A percentile compares a stretch with the other conserved stretches of the same genome.
These are phyloP conservation scores for Naganishia antarctica DNA, from an alignment of 768 basidiomycete species.

Conservation along the genomic window DNA sequence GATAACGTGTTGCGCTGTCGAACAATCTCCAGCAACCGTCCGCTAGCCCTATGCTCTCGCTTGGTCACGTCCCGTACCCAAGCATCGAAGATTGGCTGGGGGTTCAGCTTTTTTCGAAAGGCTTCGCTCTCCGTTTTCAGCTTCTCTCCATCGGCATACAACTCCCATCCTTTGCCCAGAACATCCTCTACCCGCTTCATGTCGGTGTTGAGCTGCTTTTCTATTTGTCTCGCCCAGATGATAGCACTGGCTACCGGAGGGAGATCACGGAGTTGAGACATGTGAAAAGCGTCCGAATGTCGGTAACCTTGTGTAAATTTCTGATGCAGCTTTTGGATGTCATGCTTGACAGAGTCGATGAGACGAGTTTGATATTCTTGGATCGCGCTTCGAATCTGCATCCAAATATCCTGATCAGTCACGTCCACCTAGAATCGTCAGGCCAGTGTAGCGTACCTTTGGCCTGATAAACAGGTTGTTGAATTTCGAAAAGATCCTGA, in stretches of 20 bases:
- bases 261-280: conserved; percentile 97
- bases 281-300: conserved; percentile 90
- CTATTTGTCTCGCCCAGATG: conserved; percentile 99
- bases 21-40: conserved; percentile 82
- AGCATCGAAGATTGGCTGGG: conserved; percentile 85
- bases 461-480: conserved; percentile 93
- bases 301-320: conserved; percentile 99
- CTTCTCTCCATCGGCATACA: conserved; percentile 98
- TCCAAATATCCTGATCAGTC: too few relatives aligned
- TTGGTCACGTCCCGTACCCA: conserved; percentile 95
- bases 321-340: conserved; percentile 89
- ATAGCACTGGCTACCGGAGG: conserved; percentile 98
- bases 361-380: conserved; percentile 98
- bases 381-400: conserved; percentile 89
- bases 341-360: conserved; percentile 97
- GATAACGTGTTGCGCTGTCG: conserved; percentile 40
- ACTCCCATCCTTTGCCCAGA: conserved; percentile 92
- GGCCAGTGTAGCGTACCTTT: conserved; percentile 59
- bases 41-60: conserved; percentile 70
- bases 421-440: neutral
- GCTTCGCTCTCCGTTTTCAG: conserved; percentile 84
- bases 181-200: conserved; percentile 99
- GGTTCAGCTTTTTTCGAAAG: conserved; percentile 94
- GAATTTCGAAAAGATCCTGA: conserved; percentile 96
- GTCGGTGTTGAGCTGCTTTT: conserved; percentile 87